Conservation (phyloP, 345 rosid genomes). For the Hypericum androsaemum region DNA sequence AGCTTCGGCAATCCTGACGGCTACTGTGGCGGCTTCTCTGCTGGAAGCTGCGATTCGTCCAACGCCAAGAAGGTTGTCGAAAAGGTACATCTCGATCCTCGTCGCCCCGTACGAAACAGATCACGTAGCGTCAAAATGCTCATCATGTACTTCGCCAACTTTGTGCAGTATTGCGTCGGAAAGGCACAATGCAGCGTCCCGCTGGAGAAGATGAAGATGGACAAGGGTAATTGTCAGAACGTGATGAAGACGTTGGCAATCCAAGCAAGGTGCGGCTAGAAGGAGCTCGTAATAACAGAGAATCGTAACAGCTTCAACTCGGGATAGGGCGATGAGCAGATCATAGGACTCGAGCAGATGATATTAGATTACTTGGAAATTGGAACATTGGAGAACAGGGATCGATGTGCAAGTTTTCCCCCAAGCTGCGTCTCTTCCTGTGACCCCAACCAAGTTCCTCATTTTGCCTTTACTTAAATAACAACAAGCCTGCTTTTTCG, state of each 20-base stretch:
- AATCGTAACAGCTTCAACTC: background rate
- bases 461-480: no score
- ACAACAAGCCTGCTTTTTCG: no score
- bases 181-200: conserved; percentile 46
- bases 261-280: conserved; percentile 54
- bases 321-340: background rate
- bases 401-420: no score
- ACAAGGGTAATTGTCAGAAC: conserved; percentile 36
- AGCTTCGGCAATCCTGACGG: conserved; percentile 77
- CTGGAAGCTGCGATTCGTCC: conserved; percentile 50
- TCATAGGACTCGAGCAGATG: no score
- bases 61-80: conserved; percentile 48
- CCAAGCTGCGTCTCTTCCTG: no score
- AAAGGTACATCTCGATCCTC: conserved; percentile 23
- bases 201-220: conserved; percentile 27
- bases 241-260: conserved; percentile 47
- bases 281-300: no score
- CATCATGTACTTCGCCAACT: no score
- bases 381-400: no score
- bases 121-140: no score
- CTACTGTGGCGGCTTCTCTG: conserved; percentile 40
- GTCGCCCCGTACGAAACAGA: background rate
- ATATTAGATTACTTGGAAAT: no score
- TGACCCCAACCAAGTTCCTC: no score
- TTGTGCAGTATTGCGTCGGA: conserved; percentile 52